Evolutionary conservation across 495 filamentous ascomycete species (phyloP).

Genomic region (Penicillium mononematosum): DNA sequence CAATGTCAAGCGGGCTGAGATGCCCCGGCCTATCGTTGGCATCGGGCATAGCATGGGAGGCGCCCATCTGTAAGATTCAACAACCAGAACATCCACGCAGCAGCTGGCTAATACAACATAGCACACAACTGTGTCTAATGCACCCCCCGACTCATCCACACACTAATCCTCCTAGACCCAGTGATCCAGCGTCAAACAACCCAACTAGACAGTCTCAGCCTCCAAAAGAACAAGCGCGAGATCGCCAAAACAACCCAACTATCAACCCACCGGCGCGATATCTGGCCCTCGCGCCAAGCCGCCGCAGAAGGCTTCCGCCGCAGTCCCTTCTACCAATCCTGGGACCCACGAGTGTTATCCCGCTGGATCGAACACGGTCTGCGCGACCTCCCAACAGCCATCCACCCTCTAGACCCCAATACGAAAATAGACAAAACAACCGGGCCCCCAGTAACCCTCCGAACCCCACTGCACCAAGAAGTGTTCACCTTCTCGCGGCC

Average conservation of each 20-base stretch:
- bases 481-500: slow-evolving; percentile 60
- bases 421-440: slow-evolving; percentile 23
- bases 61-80: slow-evolving; percentile 53
- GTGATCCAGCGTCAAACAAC: slow-evolving; percentile 60
- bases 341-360: slow-evolving; percentile 72
- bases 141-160: slow-evolving; percentile 82
- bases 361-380: slow-evolving; percentile 65
- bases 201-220: slow-evolving; percentile 32
- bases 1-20: slow-evolving; percentile 76
- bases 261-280: slow-evolving; percentile 64
- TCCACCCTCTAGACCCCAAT: slow-evolving; percentile 47
- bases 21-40: slow-evolving; percentile 86
- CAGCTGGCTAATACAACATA: slow-evolving; percentile 19
- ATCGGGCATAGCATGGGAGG: slow-evolving; percentile 90
- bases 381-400: slow-evolving; percentile 57
- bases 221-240: slow-evolving; percentile 23
- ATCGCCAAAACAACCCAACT: slow-evolving; percentile 48
- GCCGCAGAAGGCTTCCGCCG: slow-evolving; percentile 59
- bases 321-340: slow-evolving; percentile 67
- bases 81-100: not conserved
- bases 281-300: slow-evolving; percentile 64
- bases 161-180: slow-evolving; percentile 78
- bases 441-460: slow-evolving; percentile 53
- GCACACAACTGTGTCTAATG: slow-evolving; percentile 60
- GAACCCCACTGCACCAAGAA: slow-evolving; percentile 60